Evolutionary conservation across 768 basidiomycete species (phyloP).

Genomic region (Mycena galericulata): DNA sequence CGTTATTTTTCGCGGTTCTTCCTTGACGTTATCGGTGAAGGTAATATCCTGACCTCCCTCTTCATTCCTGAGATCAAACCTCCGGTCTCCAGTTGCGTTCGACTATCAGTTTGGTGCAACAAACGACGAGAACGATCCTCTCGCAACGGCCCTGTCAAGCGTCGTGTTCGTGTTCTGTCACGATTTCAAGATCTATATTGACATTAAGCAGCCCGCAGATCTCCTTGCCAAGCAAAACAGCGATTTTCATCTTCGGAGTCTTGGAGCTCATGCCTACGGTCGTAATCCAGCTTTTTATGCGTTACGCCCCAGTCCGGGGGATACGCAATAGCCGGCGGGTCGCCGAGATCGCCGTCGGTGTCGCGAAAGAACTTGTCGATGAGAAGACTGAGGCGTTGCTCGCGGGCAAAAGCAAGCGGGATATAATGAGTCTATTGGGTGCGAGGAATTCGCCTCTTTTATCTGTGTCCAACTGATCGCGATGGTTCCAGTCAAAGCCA

Average conservation of each 20-base stretch:
- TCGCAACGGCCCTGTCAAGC: conserved; percentile 8
- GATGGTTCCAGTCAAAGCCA: conserved; percentile 37
- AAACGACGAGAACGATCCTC: not conserved
- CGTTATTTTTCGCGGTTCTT: conserved; percentile 63
- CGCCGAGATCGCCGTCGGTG: conserved; percentile 50
- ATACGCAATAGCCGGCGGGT: conserved; percentile 10
- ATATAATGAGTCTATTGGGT: conserved; percentile 71
- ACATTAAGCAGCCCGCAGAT: not conserved
- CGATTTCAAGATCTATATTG: not conserved
- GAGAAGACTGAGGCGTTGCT: conserved; percentile 61
- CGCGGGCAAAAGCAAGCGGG: conserved; percentile 61
- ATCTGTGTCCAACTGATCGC: not conserved
- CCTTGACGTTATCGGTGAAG: conserved; percentile 65
- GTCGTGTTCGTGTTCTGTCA: not conserved
- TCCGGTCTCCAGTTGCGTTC: not conserved
- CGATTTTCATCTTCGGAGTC: conserved; percentile 15
- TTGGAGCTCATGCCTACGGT: conserved; percentile 8
- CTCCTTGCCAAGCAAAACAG: not conserved
- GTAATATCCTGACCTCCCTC: conserved; percentile 42
- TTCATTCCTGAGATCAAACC: too few species aligned
- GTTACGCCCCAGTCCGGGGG: not conserved
- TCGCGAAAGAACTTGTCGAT: conserved; percentile 60
- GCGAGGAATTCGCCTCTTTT: not conserved
- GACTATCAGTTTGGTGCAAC: conserved; percentile 23
- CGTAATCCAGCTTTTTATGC: not conserved